Base-by-base conservation (phyloP, 805 yeast species). In the Starmerella bacillaris region DNA sequence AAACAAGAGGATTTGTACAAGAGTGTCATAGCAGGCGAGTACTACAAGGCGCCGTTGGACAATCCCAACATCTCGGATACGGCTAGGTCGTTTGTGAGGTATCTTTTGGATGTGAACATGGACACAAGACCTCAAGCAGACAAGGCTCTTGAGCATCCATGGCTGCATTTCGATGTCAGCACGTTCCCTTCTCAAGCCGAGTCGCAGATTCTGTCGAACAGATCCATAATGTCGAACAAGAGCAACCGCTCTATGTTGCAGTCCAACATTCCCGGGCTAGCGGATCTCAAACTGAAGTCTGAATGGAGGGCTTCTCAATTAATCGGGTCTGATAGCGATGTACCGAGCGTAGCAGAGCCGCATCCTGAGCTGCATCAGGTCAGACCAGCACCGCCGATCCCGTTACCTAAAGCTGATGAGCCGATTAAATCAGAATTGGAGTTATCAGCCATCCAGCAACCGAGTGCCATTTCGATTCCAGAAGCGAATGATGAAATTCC, bases 1-100 rank as follows among this genome's bases (percentile, higher is more conserved):
- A 80, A 94, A 0, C 96, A 86, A 49, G 84, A 78, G 12, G 78
- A 78, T 41, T 60, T 89, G 48, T 79, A 79, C 56, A 66, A 67
- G 38, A 76, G 78, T 47, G 84, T 89, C 31, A 65, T 68, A 35
- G 57, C 64, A 11, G 96, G 94, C 1, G 70, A 76, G 19, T 86
- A 74, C 50, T 86, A 80, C 53, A 79, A 72, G 38, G 48, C 46
- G 30, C 61, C 60, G 3, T 59, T 86, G 32, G 68, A 67, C 42
- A 72, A 72, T 27, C 72, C 69, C 39, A 67, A 71, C 11, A 65
- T 82, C 1, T 73, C 92, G 5, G 55, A 61, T 9, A 71, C 67
- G 16, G 94, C 89, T 0, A 58, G 75, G 24, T 75, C 72, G 44
- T 86, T 89, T 46, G 61, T 89, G 22, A 67, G 67, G 36, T 55